These are phyloP conservation scores for Angomonas ambiguus DNA, from an alignment of 208 protist genomes.

Conservation along the genomic window DNA sequence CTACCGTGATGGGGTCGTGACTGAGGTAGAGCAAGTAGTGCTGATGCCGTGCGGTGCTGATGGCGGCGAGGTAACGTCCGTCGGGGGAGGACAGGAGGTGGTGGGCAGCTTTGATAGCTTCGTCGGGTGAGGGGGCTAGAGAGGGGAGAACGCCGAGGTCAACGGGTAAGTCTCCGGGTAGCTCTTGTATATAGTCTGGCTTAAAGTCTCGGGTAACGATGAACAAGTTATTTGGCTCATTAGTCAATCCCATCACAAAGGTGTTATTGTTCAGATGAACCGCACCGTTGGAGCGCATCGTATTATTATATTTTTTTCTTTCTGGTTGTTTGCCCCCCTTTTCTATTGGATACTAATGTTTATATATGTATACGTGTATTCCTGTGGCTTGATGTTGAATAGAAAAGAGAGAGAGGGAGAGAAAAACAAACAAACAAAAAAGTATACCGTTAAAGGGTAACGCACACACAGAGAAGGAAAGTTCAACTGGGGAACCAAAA, in stretches of 20 bases:
- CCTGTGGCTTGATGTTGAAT: conserved; percentile 18
- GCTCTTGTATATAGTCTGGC: conserved; percentile 22
- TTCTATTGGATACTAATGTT: neutral
- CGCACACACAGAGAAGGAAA: no score
- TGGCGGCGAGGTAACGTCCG: conserved; percentile 44
- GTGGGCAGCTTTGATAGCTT: conserved; percentile 15
- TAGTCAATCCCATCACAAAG: conserved; percentile 48
- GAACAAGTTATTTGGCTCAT: conserved; percentile 34
- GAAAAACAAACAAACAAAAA: neutral
- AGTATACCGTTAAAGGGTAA: conserved; percentile 3
- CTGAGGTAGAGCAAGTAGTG: conserved; percentile 67
- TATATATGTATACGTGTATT: neutral
- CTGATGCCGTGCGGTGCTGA: conserved; percentile 38
- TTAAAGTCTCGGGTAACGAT: conserved; percentile 62
- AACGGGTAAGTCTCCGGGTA: conserved; percentile 27
- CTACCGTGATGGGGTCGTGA: conserved; percentile 28
- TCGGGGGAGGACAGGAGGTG: conserved; percentile 47
- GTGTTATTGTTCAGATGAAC: conserved; percentile 80
- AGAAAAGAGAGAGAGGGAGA: conserved; percentile 9
- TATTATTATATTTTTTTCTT: neutral
- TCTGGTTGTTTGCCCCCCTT: no score
- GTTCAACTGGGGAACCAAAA: no score
- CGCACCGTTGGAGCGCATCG: conserved; percentile 78
- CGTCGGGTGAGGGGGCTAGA: neutral
- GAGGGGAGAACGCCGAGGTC: conserved; percentile 24